Evolutionary conservation across 2,329 filamentous ascomycete species (phyloP), one percentile per base, ranked within the genome.

Genomic region (Neofusicoccum kwambonambiense): DNA sequence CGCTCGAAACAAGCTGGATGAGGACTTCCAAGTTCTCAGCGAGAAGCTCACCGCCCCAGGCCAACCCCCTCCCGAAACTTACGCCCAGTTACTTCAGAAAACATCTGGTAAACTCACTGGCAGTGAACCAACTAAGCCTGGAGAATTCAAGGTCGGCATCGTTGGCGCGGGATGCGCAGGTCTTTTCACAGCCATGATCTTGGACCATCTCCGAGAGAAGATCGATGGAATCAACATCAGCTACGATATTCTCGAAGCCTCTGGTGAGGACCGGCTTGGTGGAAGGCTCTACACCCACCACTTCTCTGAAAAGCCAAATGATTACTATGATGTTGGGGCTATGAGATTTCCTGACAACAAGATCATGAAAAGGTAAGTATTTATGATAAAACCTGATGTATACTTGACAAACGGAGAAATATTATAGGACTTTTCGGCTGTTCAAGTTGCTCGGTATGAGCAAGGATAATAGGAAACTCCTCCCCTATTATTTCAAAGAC

Each of bases 311-410:
- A 42, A 62, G 4, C 39, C 61, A 49, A 74, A 78, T 57, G 72
- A 79, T 66, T 80, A 80, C 66, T 79, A 79, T 60, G 78, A 80
- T 66, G 68, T 80, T 39, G 78, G 78, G 0, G 78, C 78, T 4
- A 80, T 80, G 78, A 68, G 78, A 15, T 78, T 73, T 64, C 78
- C 78, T 0, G 42, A 76, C 4, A 78, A 72, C 35, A 49, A 66
- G 4, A 68, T 69, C 57, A 78, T 76, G 76, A 34, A 65, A 60
- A 47, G 44, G 44, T 47, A 47, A 13, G 7, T 47, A 3, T 31
- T 31, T 7, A 7, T 31, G 27, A 7, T 7, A 31, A 31, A 31
- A 31, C 4, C 27, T 31, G 5, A 31, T 31, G 27, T 31, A 31
- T 7, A 31, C 4, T 31, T 31, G 27, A 31, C 4, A 31, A 31